Conservation (phyloP, 23 red algal species). For the Gracilaria gracilis region DNA sequence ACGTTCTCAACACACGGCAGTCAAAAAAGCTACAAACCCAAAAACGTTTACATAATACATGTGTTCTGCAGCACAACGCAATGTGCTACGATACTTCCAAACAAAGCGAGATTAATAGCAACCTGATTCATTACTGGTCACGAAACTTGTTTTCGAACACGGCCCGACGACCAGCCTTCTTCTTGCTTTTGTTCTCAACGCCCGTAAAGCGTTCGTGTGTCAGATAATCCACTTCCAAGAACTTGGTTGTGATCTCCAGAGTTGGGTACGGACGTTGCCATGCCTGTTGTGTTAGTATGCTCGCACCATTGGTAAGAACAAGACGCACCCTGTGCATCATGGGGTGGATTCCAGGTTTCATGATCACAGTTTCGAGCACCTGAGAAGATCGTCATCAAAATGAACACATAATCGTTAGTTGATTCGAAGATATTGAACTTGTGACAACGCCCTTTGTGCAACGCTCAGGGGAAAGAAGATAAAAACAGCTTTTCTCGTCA, state of each 20-base stretch:
- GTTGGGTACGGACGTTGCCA: constrained; percentile 69
- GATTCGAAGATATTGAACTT: not conserved
- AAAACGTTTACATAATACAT: not conserved
- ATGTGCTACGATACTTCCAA: not conserved
- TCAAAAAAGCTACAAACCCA: not conserved
- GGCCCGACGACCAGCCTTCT: constrained; percentile 44
- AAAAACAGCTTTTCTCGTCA: constrained; percentile 53
- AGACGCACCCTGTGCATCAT: constrained; percentile 68
- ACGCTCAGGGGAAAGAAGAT: constrained; percentile 48
- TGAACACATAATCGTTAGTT: not conserved
- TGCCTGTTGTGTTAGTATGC: constrained; percentile 23
- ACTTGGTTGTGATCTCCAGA: constrained; percentile 53
- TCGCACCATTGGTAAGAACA: constrained; percentile 72
- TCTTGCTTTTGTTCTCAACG: constrained; percentile 15
- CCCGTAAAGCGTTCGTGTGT: constrained; percentile 57
- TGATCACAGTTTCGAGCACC: not conserved
- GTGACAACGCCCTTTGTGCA: not conserved
- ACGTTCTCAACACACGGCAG: not conserved
- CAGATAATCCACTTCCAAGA: constrained; percentile 66
- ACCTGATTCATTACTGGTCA: not conserved
- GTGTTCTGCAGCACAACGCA: not conserved
- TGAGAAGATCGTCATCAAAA: not conserved
- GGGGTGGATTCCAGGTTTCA: constrained; percentile 69
- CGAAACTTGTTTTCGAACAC: constrained; percentile 70
- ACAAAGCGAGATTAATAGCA: not conserved